Percentiles rank a stretch among this genome's conserved stretches.
phyloP scores from a whole-genome alignment of 1,284 basidiomycete genomes.

The Ustilago sp. region DNA sequence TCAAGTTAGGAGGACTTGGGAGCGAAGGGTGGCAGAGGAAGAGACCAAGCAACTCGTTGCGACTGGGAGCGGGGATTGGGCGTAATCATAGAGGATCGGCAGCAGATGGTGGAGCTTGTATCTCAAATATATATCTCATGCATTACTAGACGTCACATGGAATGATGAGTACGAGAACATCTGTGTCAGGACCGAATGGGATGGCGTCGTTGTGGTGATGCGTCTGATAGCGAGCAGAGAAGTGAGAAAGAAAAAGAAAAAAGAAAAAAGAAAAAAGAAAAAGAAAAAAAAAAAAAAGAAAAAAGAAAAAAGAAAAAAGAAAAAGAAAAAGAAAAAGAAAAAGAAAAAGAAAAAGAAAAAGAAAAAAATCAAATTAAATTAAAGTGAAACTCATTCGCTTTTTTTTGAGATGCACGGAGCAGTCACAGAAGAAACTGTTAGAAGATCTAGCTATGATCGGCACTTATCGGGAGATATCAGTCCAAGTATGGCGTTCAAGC shows the following conservation, averaged over 20 bases:
- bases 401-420: background rate
- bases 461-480: too few relatives aligned
- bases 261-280: too few relatives aligned
- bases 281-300: too few relatives aligned
- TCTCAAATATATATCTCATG: too few relatives aligned
- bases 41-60: slow-evolving; percentile 18
- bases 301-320: too few relatives aligned
- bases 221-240: too few relatives aligned
- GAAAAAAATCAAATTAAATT: background rate
- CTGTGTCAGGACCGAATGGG: background rate
- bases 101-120: too few relatives aligned
- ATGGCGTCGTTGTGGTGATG: background rate
- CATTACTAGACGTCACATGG: background rate
- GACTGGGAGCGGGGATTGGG: slow-evolving; percentile 20
- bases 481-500: too few relatives aligned
- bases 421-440: background rate
- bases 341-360: too few relatives aligned
- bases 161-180: background rate
- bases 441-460: too few relatives aligned
- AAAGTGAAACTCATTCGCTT: background rate
- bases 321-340: too few relatives aligned
- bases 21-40: slow-evolving; percentile 69
- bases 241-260: too few relatives aligned
- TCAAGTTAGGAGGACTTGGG: slow-evolving; percentile 83
- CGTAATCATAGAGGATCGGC: slow-evolving; percentile 1